Evolutionary conservation across 495 filamentous ascomycete species (phyloP).

Genomic region (Penicillium salamii): DNA sequence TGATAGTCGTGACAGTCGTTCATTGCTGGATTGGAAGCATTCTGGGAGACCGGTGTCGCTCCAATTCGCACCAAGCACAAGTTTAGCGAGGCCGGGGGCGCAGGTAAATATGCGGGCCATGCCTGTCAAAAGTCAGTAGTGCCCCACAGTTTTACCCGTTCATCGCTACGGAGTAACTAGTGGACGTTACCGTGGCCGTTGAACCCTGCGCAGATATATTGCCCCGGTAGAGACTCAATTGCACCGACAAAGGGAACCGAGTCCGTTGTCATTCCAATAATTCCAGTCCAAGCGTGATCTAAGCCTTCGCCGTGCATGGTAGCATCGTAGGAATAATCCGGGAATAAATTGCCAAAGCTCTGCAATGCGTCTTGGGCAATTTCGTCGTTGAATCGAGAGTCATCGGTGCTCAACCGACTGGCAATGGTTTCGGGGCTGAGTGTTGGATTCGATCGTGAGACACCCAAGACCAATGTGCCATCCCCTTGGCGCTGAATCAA

Average conservation of each 20-base stretch:
- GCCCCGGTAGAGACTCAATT: conserved; percentile 23
- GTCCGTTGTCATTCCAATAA: conserved; percentile 34
- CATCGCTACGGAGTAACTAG: no score
- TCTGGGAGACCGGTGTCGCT: conserved; percentile 26
- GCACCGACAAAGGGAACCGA: conserved; percentile 31
- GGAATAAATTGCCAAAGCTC: conserved; percentile 22
- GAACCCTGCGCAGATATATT: conserved; percentile 35
- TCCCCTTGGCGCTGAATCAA: conserved; percentile 25
- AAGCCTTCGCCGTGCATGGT: conserved; percentile 26
- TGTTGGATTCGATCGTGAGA: conserved; percentile 27
- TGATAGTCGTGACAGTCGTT: conserved; percentile 16
- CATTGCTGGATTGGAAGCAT: conserved; percentile 25
- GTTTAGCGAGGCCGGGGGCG: conserved; percentile 25
- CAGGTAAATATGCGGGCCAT: conserved; percentile 37
- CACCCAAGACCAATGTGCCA: conserved; percentile 29
- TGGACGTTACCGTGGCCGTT: conserved; percentile 29
- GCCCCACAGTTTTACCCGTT: neutral
- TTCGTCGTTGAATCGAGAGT: conserved; percentile 24
- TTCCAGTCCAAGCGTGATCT: conserved; percentile 32
- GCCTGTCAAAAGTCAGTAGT: conserved; percentile 8
- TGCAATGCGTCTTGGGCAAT: conserved; percentile 24
- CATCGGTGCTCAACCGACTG: conserved; percentile 23
- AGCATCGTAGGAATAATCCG: neutral
- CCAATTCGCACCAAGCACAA: conserved; percentile 23
- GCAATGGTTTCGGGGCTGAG: conserved; percentile 20